Conservation (phyloP, 169 alveolate genomes). For the Ichthyophthirius multifiliis region DNA sequence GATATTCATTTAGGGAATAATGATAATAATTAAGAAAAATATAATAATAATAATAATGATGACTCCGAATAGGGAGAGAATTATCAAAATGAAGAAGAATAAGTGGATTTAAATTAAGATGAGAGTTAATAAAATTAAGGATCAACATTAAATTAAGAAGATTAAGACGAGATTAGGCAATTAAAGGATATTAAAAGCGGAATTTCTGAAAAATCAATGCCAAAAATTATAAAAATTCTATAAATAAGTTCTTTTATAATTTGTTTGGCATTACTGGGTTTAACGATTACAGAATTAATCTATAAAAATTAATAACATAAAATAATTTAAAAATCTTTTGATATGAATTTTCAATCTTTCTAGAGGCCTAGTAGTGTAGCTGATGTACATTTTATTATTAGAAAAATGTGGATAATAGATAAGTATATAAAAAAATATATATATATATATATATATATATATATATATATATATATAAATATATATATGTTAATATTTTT, state of each 20-base stretch:
- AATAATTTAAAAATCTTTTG: constrained; percentile 19
- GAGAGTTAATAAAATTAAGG: too few species aligned
- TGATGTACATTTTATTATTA: constrained; percentile 29
- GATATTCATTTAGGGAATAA: neutral
- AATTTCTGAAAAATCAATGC: neutral
- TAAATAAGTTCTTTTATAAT: neutral
- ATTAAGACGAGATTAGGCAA: neutral
- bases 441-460: too few species aligned
- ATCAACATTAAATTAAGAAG: neutral
- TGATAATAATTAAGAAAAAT: neutral
- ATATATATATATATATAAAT: too few species aligned
- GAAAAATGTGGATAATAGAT: constrained; percentile 2
- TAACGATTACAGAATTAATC: neutral
- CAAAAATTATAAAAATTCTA: neutral
- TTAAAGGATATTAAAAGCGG: neutral
- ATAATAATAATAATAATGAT: constrained; percentile 2
- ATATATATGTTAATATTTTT: too few species aligned
- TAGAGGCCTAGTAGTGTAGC: constrained; percentile 23
- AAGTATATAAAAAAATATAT: neutral
- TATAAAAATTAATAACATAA: neutral
- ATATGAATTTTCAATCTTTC: constrained; percentile 11
- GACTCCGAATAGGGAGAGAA: too few species aligned
- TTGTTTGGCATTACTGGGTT: neutral
- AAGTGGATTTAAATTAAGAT: too few species aligned
- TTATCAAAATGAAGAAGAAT: too few species aligned